Evolutionary conservation across 2,329 filamentous ascomycete species (phyloP), one percentile per base, ranked within the genome.

Genomic region (Ceratocystis variospora): DNA sequence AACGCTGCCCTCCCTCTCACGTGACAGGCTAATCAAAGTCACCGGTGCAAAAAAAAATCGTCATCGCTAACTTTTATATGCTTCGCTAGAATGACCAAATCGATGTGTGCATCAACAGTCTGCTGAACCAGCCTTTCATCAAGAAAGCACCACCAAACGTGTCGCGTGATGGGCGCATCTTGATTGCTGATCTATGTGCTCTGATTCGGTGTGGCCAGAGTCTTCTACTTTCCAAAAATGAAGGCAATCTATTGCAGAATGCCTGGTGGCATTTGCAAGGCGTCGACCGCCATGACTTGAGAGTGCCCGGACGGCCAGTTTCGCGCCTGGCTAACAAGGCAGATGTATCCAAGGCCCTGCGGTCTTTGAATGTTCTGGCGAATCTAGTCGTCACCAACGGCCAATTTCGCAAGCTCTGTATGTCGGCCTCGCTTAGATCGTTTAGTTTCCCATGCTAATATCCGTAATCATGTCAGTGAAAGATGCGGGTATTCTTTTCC

Each of bases 201-300:
- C 90, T 96, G 63, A 86, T 99, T 59, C 84, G 88, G 72, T 84
- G 94, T 74, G 88, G 93, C 67, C 95, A 96, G 79, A 77, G 86
- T 67, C 82, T 99, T 12, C 78, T 97, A 7, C 80, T 99, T 31
- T 88, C 87, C 77, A 99, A 97, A 83, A 99, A 99, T 74, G 84
- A 96, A 68, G 94, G 92, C 73, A 91, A 99, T 72, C 78, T 97
- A 67, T 79, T 99, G 22, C 94, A 99, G 74, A 92, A 99, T 72
- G 97, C 99, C 76, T 90, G 97, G 76, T 99, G 89, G 88, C 89
- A 96, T 74, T 92, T 91, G 0, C 85, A 90, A 73, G 82, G 88
- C 61, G 86, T 94, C 69, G 83, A 85, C 64, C 78, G 83, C 67
- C 86, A 81, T 71, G 79, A 82, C 63, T 80, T 89, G 31, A 75